Evolutionary conservation across 192 early-diverging fungal genomes (phyloP).

Genomic region (Coemansia sp.): DNA sequence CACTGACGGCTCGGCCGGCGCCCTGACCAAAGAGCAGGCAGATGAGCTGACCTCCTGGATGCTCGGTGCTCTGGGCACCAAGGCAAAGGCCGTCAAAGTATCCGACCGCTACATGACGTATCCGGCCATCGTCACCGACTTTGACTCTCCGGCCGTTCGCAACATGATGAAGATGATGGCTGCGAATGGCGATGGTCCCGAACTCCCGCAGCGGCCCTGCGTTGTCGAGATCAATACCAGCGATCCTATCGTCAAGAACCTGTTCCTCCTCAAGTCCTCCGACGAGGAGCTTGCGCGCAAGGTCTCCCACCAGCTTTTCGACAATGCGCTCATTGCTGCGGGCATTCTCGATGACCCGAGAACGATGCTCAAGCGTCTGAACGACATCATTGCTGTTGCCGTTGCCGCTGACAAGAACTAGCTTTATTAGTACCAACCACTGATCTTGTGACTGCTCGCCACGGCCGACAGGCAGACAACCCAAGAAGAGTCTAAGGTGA

Average conservation of each 20-base stretch:
- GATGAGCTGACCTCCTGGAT: constrained; percentile 67
- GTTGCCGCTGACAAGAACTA: constrained; percentile 21
- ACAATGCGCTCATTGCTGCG: constrained; percentile 77
- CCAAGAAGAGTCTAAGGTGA: too few relatives aligned
- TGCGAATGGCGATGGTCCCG: constrained; percentile 37
- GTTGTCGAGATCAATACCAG: constrained; percentile 74
- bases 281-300: constrained; percentile 67
- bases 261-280: constrained; percentile 60
- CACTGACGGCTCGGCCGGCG: constrained; percentile 32
- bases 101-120: constrained; percentile 71
- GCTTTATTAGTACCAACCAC: neutral
- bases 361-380: constrained; percentile 74
- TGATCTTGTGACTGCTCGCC: neutral
- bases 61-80: constrained; percentile 58
- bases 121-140: constrained; percentile 74
- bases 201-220: constrained; percentile 61
- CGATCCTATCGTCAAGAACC: constrained; percentile 68
- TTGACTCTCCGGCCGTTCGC: constrained; percentile 71
- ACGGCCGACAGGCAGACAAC: too few relatives aligned
- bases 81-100: constrained; percentile 70
- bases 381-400: constrained; percentile 51
- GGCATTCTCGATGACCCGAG: constrained; percentile 77
- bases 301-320: constrained; percentile 68
- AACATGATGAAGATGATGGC: constrained; percentile 61
- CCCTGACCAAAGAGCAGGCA: constrained; percentile 58